These are phyloP conservation scores for Clarkia xantiana DNA, from an alignment of 345 rosid genomes.

Conservation along the genomic window DNA sequence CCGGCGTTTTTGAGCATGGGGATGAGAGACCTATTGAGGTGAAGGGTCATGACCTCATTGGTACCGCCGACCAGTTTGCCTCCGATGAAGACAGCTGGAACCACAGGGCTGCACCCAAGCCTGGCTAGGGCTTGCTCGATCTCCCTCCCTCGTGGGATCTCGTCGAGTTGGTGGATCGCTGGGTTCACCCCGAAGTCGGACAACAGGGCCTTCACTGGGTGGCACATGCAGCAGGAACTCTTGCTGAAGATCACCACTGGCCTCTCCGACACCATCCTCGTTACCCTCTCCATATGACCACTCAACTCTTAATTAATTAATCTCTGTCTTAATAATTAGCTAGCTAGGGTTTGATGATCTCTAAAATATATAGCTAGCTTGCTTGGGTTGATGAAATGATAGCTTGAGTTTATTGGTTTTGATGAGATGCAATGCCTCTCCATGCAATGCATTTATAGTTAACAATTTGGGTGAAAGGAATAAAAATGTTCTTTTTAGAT, in stretches of 20 bases:
- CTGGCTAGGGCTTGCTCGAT: slow-evolving; percentile 65
- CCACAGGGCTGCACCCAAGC: slow-evolving; percentile 49
- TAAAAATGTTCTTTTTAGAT: slow-evolving; percentile 13
- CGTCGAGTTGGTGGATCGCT: slow-evolving; percentile 55
- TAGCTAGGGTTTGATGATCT: too few relatives aligned
- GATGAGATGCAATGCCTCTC: too few relatives aligned
- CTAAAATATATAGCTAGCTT: too few relatives aligned
- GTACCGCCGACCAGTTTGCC: slow-evolving; percentile 81
- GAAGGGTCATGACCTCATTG: slow-evolving; percentile 74
- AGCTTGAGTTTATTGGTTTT: too few relatives aligned
- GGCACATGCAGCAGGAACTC: slow-evolving; percentile 72
- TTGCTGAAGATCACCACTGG: slow-evolving; percentile 83
- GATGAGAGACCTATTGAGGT: slow-evolving; percentile 58
- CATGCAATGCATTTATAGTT: too few relatives aligned
- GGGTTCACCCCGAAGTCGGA: slow-evolving; percentile 68
- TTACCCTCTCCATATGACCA: slow-evolving; percentile 44
- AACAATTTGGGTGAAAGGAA: not conserved
- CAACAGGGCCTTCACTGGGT: slow-evolving; percentile 56
- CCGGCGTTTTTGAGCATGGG: slow-evolving; percentile 71
- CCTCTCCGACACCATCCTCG: slow-evolving; percentile 49
- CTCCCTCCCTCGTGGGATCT: slow-evolving; percentile 48
- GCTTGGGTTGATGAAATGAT: too few relatives aligned
- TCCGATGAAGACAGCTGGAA: slow-evolving; percentile 71
- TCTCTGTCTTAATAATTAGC: too few relatives aligned
- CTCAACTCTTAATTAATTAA: not conserved